Evolutionary conservation across 495 filamentous ascomycete genomes (phyloP).

Genomic region (Tuber borchii): DNA sequence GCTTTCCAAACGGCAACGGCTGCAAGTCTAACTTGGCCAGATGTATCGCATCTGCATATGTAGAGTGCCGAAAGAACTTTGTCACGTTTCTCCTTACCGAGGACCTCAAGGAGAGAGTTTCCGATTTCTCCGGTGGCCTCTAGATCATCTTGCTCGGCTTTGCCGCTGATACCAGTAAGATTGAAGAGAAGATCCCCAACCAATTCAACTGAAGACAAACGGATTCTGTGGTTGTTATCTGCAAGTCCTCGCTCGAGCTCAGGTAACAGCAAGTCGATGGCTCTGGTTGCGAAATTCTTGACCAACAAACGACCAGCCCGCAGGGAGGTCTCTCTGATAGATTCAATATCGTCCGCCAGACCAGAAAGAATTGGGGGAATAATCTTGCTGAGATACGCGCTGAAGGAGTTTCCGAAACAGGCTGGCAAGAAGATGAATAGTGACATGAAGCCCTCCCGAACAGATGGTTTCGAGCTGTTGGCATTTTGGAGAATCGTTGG

Average conservation of each 20-base stretch:
- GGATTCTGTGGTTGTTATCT: conserved; percentile 91
- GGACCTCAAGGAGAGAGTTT: conserved; percentile 81
- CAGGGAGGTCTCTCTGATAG: conserved; percentile 87
- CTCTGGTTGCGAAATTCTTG: conserved; percentile 93
- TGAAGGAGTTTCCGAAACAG: conserved; percentile 98
- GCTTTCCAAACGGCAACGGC: conserved; percentile 95
- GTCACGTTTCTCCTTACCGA: conserved; percentile 91
- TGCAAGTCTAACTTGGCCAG: conserved; percentile 80
- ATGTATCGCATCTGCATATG: conserved; percentile 96
- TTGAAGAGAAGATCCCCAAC: conserved; percentile 97
- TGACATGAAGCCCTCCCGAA: conserved; percentile 98
- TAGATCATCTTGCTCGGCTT: conserved; percentile 69
- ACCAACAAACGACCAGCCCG: conserved; percentile 88
- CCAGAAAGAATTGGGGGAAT: conserved; percentile 93
- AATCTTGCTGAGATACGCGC: conserved; percentile 87
- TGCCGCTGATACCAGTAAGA: conserved; percentile 86
- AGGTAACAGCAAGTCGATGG: conserved; percentile 86
- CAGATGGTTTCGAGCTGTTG: conserved; percentile 77
- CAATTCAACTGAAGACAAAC: conserved; percentile 93
- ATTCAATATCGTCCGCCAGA: conserved; percentile 89
- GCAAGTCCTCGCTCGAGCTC: conserved; percentile 93
- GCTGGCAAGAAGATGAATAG: conserved; percentile 98
- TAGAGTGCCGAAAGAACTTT: conserved; percentile 92
- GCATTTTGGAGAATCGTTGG: conserved; percentile 97
- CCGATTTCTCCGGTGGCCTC: conserved; percentile 73